Conservation (phyloP, 2,329 filamentous ascomycete species). For the Sporothrix variecibatus region DNA sequence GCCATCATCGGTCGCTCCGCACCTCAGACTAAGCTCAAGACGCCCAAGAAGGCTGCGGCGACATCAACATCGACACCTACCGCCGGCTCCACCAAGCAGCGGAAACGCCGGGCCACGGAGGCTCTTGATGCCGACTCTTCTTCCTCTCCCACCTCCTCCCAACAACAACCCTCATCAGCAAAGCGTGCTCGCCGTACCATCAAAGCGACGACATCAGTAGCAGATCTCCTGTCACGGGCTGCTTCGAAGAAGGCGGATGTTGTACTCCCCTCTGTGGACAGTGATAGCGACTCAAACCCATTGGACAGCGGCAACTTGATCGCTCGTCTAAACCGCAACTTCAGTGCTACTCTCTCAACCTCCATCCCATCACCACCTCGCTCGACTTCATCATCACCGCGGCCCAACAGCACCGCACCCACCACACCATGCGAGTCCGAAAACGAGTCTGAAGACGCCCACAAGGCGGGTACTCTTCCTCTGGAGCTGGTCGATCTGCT, state of each 20-base stretch:
- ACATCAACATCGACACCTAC: not conserved
- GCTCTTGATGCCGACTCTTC: slow-evolving; percentile 8
- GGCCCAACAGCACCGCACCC: slow-evolving; percentile 39
- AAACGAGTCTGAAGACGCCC: slow-evolving; percentile 32
- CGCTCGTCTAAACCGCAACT: slow-evolving; percentile 42
- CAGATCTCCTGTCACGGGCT: slow-evolving; percentile 26
- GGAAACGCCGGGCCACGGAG: slow-evolving; percentile 29
- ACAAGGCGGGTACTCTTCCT: slow-evolving; percentile 43
- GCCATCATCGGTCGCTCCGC: slow-evolving; percentile 34
- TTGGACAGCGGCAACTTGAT: slow-evolving; percentile 36
- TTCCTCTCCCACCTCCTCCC: not conserved
- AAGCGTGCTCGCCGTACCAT: slow-evolving; percentile 28
- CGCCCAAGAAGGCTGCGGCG: slow-evolving; percentile 12
- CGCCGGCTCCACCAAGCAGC: slow-evolving; percentile 12
- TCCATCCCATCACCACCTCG: slow-evolving; percentile 37
- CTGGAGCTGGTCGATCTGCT: slow-evolving; percentile 60
- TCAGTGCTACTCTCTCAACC: slow-evolving; percentile 36
- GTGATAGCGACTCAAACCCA: slow-evolving; percentile 20
- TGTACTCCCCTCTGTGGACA: slow-evolving; percentile 1
- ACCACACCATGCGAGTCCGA: slow-evolving; percentile 46
- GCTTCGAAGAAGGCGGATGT: slow-evolving; percentile 6
- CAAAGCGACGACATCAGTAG: slow-evolving; percentile 31
- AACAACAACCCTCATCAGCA: not conserved
- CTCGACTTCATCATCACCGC: slow-evolving; percentile 27
- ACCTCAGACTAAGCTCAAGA: not conserved